Evolutionary conservation across 768 basidiomycete species (phyloP).

Genomic region (Harrya chromipes): DNA sequence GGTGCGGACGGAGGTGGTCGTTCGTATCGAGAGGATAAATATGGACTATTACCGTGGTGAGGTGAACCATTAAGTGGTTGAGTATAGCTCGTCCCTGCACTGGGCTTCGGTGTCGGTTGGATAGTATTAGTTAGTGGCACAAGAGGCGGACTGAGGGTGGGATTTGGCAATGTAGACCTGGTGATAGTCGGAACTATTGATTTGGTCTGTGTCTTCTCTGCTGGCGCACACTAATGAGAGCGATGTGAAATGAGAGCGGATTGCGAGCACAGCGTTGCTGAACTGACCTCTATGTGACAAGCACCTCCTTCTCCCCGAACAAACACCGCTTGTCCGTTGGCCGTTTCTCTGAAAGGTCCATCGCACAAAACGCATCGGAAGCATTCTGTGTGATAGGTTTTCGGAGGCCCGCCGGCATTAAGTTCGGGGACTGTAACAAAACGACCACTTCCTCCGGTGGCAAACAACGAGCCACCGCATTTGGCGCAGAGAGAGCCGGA

Average conservation of each 20-base stretch:
- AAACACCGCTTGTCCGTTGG: slow-evolving; percentile 66
- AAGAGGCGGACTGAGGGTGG: slow-evolving; percentile 17
- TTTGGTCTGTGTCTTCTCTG: slow-evolving; percentile 28
- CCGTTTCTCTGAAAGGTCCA: slow-evolving; percentile 57
- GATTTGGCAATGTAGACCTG: slow-evolving; percentile 12
- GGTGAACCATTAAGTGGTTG: slow-evolving; percentile 14
- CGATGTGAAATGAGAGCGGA: slow-evolving; percentile 5
- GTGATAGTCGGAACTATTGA: slow-evolving; percentile 5
- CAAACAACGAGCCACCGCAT: slow-evolving; percentile 59
- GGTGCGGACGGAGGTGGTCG: slow-evolving; percentile 16
- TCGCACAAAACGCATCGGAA: slow-evolving; percentile 72
- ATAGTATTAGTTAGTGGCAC: slow-evolving; percentile 18
- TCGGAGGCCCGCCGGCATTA: slow-evolving; percentile 39
- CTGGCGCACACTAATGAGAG: slow-evolving; percentile 41
- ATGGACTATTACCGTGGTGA: slow-evolving; percentile 9
- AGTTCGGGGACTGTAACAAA: slow-evolving; percentile 70
- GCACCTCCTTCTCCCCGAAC: slow-evolving; percentile 62
- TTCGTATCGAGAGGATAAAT: slow-evolving; percentile 33
- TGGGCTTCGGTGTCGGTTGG: slow-evolving; percentile 6
- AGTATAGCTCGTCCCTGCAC: slow-evolving; percentile 1
- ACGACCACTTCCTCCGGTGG: slow-evolving; percentile 52
- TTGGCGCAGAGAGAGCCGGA: slow-evolving; percentile 53
- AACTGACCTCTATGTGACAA: slow-evolving; percentile 58
- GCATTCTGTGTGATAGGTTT: slow-evolving; percentile 70
- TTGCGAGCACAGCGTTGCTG: neutral